Evolutionary conservation across 805 yeast genomes (phyloP).

Genomic region (Barnettozyma vustinii): DNA sequence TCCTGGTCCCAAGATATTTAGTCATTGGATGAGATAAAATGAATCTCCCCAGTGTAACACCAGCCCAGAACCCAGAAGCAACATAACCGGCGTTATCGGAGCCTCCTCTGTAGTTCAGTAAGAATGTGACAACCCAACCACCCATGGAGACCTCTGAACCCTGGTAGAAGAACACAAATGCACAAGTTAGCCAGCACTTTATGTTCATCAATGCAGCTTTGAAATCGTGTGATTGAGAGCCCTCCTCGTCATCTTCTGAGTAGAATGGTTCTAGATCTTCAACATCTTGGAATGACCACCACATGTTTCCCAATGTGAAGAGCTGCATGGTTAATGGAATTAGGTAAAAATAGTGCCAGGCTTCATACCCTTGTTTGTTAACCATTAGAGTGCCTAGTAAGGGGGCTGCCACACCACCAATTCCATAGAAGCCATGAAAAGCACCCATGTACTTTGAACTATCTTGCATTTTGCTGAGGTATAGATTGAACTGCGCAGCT

Average conservation of each 20-base stretch:
- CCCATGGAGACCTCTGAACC: slow-evolving; percentile 60
- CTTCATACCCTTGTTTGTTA: slow-evolving; percentile 34
- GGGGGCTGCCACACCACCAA: slow-evolving; percentile 61
- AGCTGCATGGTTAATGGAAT: slow-evolving; percentile 41
- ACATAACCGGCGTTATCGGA: slow-evolving; percentile 43
- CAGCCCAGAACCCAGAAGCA: slow-evolving; percentile 63
- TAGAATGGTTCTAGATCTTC: slow-evolving; percentile 28
- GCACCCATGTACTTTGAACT: slow-evolving; percentile 46
- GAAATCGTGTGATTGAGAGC: slow-evolving; percentile 25
- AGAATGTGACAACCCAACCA: slow-evolving; percentile 62
- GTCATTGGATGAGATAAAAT: slow-evolving; percentile 38
- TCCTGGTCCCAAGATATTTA: slow-evolving; percentile 36
- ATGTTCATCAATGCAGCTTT: slow-evolving; percentile 34
- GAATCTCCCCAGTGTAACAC: slow-evolving; percentile 53
- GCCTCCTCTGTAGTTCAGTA: slow-evolving; percentile 47
- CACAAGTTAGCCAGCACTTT: slow-evolving; percentile 45
- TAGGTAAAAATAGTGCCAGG: slow-evolving; percentile 50
- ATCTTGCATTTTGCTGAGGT: slow-evolving; percentile 36
- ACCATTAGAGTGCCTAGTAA: slow-evolving; percentile 51
- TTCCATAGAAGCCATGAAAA: slow-evolving; percentile 57
- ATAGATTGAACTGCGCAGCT: slow-evolving; percentile 46
- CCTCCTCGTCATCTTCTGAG: not conserved
- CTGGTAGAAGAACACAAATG: slow-evolving; percentile 52
- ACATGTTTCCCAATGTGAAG: slow-evolving; percentile 28
- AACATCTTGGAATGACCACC: slow-evolving; percentile 41